phyloP scores from a whole-genome alignment of 2,329 filamentous ascomycete species.

The Paraconiothyrium sp. region DNA sequence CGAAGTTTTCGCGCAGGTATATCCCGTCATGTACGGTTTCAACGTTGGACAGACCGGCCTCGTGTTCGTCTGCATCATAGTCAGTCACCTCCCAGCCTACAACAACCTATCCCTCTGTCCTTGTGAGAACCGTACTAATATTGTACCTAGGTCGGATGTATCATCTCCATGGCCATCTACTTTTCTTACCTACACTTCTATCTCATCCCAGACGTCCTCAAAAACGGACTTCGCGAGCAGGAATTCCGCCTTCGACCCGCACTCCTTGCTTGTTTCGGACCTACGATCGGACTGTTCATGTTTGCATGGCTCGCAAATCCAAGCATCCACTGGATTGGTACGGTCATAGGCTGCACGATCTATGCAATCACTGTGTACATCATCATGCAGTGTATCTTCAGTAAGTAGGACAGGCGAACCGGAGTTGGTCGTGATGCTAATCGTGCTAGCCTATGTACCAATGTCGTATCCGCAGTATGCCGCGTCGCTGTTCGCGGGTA shows the following conservation, averaged over 20 bases:
- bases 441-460: constrained; percentile 62
- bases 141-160: constrained; percentile 20
- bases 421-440: background rate
- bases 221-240: constrained; percentile 23
- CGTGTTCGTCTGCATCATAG: constrained; percentile 30
- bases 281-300: constrained; percentile 26
- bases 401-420: constrained; percentile 5
- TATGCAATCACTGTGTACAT: constrained; percentile 51
- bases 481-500: constrained; percentile 65
- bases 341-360: constrained; percentile 59
- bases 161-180: constrained; percentile 30
- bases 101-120: background rate
- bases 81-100: background rate
- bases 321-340: constrained; percentile 63
- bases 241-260: constrained; percentile 26
- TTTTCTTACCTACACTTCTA: constrained; percentile 28
- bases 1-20: constrained; percentile 37
- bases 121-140: background rate
- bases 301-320: constrained; percentile 69
- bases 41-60: constrained; percentile 29
- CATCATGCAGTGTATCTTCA: constrained; percentile 58
- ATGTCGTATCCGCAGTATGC: constrained; percentile 63
- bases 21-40: constrained; percentile 31
- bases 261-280: constrained; percentile 21
- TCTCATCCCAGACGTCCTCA: constrained; percentile 24